phyloP scores from a whole-genome alignment of 148 eudicot genomes.

The Cornus controversa region DNA sequence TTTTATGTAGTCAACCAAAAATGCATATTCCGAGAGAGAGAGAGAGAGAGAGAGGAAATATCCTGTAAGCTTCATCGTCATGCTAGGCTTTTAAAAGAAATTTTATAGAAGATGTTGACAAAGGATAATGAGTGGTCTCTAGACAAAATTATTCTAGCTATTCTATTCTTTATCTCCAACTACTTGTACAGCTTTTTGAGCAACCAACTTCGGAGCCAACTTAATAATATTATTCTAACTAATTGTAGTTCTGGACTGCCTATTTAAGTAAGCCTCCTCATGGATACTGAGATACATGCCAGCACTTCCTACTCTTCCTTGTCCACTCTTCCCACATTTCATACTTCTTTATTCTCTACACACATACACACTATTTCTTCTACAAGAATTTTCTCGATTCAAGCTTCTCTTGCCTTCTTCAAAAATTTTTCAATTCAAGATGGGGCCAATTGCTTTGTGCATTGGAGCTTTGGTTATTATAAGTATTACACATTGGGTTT shows the following conservation, averaged over 20 bases:
- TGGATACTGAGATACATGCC: slow-evolving; percentile 51
- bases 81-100: slow-evolving; percentile 48
- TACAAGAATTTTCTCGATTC: no score
- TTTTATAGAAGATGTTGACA: slow-evolving; percentile 53
- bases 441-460: slow-evolving; percentile 35
- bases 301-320: slow-evolving; percentile 42
- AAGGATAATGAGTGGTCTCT: slow-evolving; percentile 34
- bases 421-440: slow-evolving; percentile 1
- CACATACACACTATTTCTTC: not conserved
- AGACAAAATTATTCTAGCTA: slow-evolving; percentile 34
- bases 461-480: slow-evolving; percentile 32
- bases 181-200: slow-evolving; percentile 55
- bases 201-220: slow-evolving; percentile 46
- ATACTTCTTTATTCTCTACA: not conserved
- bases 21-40: slow-evolving; percentile 20
- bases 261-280: slow-evolving; percentile 52
- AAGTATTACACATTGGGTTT: slow-evolving; percentile 53
- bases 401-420: slow-evolving; percentile 1
- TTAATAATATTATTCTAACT: slow-evolving; percentile 34
- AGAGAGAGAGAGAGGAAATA: slow-evolving; percentile 45
- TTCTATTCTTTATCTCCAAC: slow-evolving; percentile 48
- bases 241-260: slow-evolving; percentile 41
- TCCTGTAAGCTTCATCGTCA: slow-evolving; percentile 64
- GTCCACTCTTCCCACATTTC: slow-evolving; percentile 21
- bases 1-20: slow-evolving; percentile 15